These are phyloP conservation scores for Xanthoceras sorbifolium DNA, from an alignment of 345 rosid genomes.

Conservation along the genomic window DNA sequence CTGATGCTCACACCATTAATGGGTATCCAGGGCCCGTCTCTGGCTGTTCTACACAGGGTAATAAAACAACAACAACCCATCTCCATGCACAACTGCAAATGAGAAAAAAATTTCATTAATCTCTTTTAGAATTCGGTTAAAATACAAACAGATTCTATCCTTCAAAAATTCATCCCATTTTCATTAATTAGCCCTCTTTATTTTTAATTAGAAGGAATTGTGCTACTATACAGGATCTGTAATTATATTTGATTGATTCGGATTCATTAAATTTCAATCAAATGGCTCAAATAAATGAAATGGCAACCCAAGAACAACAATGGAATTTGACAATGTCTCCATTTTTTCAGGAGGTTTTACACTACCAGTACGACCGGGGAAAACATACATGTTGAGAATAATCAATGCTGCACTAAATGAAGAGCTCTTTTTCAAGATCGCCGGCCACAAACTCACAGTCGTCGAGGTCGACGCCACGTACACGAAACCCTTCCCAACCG, in stretches of 20 bases:
- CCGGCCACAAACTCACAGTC: slow-evolving; percentile 76
- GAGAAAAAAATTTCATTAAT: no score
- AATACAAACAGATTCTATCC: no score
- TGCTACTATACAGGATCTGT: no score
- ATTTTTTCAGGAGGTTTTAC: slow-evolving; percentile 37
- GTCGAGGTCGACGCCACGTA: slow-evolving; percentile 87
- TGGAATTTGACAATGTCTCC: background rate
- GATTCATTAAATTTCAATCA: no score
- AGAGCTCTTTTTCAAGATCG: slow-evolving; percentile 83
- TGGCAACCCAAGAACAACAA: no score
- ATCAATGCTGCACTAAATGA: slow-evolving; percentile 89
- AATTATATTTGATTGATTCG: no score
- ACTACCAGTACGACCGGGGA: slow-evolving; percentile 52
- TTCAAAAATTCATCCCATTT: no score
- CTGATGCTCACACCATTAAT: slow-evolving; percentile 92
- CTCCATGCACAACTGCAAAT: no score
- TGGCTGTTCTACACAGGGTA: slow-evolving; percentile 57
- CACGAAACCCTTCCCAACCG: slow-evolving; percentile 71
- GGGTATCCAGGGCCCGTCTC: slow-evolving; percentile 66
- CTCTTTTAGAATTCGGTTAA: no score
- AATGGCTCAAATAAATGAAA: no score
- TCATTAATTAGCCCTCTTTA: no score
- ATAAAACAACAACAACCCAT: background rate
- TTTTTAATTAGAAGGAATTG: no score
- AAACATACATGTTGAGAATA: slow-evolving; percentile 73